Percentiles rank a stretch among this genome's conserved stretches.
Conservation (phyloP, 139 green algal genomes). For the Diplosphaera chodatii region DNA sequence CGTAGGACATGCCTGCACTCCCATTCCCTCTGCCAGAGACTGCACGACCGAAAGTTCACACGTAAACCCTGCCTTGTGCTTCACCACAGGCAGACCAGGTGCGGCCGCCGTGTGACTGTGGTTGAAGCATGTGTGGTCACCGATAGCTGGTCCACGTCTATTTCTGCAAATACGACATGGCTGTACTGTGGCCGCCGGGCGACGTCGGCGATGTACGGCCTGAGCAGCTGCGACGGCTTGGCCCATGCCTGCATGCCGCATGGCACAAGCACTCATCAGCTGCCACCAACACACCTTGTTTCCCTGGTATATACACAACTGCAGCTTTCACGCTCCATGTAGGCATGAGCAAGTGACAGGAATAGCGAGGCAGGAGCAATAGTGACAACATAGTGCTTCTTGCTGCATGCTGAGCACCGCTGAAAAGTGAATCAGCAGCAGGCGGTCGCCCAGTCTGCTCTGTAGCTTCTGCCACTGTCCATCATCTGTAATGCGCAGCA, state of each 20-base stretch:
- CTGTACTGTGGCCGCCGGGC: neutral
- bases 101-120: no score
- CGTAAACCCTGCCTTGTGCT: no score
- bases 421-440: conserved; percentile 5
- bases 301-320: no score
- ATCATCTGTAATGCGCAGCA: neutral
- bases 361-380: no score
- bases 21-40: neutral
- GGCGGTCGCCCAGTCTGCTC: neutral
- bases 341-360: no score
- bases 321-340: no score
- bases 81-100: no score
- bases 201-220: conserved; percentile 1
- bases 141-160: conserved; percentile 5
- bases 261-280: no score
- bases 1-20: neutral
- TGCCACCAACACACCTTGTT: no score
- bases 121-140: no score
- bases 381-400: no score
- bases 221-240: conserved; percentile 2
- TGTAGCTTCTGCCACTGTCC: conserved; percentile 7
- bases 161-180: conserved; percentile 11
- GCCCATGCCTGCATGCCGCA: conserved; percentile 14
- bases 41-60: neutral
- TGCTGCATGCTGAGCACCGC: no score